Evolutionary conservation across 1,284 basidiomycete species (phyloP), one percentile per base, ranked within the genome.

Genomic region (Vanrija sp.): DNA sequence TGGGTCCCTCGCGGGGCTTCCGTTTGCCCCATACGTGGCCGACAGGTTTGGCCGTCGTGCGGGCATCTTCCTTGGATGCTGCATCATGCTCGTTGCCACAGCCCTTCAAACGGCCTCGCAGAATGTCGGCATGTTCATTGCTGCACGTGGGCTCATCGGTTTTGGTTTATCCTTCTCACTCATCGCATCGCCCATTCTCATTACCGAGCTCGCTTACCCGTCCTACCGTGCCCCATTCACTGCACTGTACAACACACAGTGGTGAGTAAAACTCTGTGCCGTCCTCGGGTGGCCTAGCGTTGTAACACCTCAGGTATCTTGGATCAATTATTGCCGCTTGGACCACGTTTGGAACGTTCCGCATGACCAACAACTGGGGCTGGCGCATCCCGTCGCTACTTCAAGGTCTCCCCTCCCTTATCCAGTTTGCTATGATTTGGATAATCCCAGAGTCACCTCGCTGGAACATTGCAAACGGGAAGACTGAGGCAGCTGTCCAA

Each of bases 261-360:
- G 57, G 57, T 56, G 46, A 88, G 85, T 5, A 84, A 86, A 3
- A 75, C 83, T 43, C 88, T 87, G 78, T n/a, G n/a, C n/a, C n/a
- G n/a, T 88, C 88, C 21, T 5, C 21, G 21, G 78, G 84, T 85
- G n/a, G 82, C 88, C 49, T 89, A 86, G 86, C 73, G 67, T 54
- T 83, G 85, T 21, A 87, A 87, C 56, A 23, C 21, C 5, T 23
- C 21, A 23, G 21, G 21, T 28, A 38, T 14, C 38, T 40, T 14
- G 38, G 38, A 2, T 15, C 38, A 1, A 40, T 40, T 16, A 40
- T 40, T 40, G 38, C 38, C 18, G 38, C 38, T 10, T 40, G 38
- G 38, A 40, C 38, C 3, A 40, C 25, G 28, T 28, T 8, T 10
- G 28, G 28, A 2, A 28, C 28, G 7, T 28, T 28, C 19, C 76